Base-by-base conservation (phyloP, 768 basidiomycete genomes). In the Pleurotus sapidus region DNA sequence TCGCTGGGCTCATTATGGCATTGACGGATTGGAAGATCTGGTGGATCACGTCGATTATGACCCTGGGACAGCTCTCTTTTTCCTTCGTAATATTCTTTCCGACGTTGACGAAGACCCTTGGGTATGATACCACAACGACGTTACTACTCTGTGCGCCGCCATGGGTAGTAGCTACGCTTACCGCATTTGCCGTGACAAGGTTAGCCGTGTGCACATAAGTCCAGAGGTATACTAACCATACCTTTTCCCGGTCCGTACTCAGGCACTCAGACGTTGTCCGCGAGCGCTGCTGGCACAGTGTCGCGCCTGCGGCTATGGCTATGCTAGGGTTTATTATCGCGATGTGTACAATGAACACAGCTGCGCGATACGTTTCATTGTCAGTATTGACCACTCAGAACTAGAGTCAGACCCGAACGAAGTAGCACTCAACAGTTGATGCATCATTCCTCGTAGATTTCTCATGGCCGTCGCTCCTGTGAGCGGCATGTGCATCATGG, bases 21-120 rank as follows among this genome's bases (percentile, higher is more conserved):
- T 45, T 90, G 57, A 73, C 76, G 9, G 91, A 92, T 65, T 78
- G 81, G 81, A 87, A 87, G 69, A 86, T 91, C 55, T 91, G 89
- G 84, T 87, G 73, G 72, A 70, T 79, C 49, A 67, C 76, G 5
- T 39, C 73, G 5, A 65, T 69, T 4, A 58, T 77, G 23, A 67
- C 68, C 17, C 62, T 66, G 14, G 71, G 79, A 42, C 80, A 83
- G 30, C 67, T 85, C 42, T 80, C 84, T n/a, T 66, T 88, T 20
- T 83, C 80, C 3, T 90, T 89, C 74, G 84, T 86, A 63, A 83
- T 83, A 38, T 89, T 83, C 69, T 90, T 90, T 70, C 88, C 86
- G 14, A 87, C 89, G 0, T 70, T 92, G 57, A 81, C 78, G 6
- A 82, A 77, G n/a, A 92, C 91, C 1, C 75, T 92, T 67, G 87